Base-by-base conservation (phyloP, 495 filamentous ascomycete genomes). In the Aspergillus conjunctus region DNA sequence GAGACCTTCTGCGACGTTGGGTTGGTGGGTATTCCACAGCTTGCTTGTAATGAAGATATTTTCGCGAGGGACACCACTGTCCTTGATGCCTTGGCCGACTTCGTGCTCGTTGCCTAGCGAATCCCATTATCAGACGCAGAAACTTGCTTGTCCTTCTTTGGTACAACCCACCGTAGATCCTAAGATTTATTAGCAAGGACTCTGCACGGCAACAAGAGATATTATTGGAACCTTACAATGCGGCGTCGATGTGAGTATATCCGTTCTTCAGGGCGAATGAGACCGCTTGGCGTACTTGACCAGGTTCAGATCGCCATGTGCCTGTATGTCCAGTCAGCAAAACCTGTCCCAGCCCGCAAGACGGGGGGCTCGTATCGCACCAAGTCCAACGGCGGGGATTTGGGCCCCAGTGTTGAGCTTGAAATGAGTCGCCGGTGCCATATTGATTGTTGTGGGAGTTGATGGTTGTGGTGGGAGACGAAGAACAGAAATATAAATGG, bases 61-160 rank as follows among this genome's bases (percentile, higher is more conserved):
- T 43, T 80, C 75, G 4, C 89, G 83, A 0, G 83, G 78, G 0
- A 91, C 71, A 18, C 80, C 80, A 9, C 39, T 45, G 14, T 71
- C 65, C 62, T 85, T 80, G 72, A 92, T 89, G 22, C 83, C 89
- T 11, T 75, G 65, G 51, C 90, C 90, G 33, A 91, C 77, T 62
- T 91, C 88, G 15, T 70, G 58, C 67, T 92, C 90, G 56, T 89
- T 92, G 67, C 83, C 85, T 53, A 18, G n/a, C 0, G 1, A n/a
- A 48, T 48, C 10, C 18, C 18, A 22, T 48, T 48, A 22, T 48
- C 21, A 48, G 44, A 48, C n/a, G 17, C 4, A 7, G n/a, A 21
- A 8, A 6, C 7, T 48, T 5, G 7, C 17, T 10, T 17, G 9
- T 22, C 7, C 7, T n/a, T 48, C 15, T 11, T 5, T 5, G 26